Conservation (phyloP, 1,284 basidiomycete genomes). For the Somion occarium region DNA sequence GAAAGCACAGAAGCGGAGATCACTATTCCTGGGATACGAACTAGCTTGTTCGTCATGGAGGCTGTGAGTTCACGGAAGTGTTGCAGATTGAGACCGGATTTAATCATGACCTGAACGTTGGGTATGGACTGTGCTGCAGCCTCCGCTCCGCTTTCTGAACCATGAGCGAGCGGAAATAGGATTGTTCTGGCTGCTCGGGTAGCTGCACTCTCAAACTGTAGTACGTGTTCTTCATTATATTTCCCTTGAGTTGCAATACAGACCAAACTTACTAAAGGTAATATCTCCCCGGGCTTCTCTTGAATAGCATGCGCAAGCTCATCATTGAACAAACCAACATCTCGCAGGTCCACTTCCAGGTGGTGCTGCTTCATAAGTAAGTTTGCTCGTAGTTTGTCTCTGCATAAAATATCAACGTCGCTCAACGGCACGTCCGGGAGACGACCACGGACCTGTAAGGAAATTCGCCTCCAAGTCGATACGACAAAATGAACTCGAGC, state of each 20-base stretch:
- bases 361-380: conserved; percentile 88
- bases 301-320: conserved; percentile 90
- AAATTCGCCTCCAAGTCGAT: conserved; percentile 85
- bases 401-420: conserved; percentile 27
- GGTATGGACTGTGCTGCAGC: conserved; percentile 67
- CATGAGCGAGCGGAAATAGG: conserved; percentile 64
- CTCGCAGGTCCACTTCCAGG: conserved; percentile 89
- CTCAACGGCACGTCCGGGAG: neutral
- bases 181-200: conserved; percentile 79
- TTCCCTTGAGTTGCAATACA: too few species aligned
- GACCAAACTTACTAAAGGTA: conserved; percentile 79
- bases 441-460: conserved; percentile 69
- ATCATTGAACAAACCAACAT: conserved; percentile 90
- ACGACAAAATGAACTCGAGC: conserved; percentile 82
- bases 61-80: conserved; percentile 94
- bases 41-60: conserved; percentile 92
- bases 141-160: conserved; percentile 48
- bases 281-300: conserved; percentile 83
- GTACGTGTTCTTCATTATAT: too few species aligned
- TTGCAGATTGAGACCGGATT: conserved; percentile 86
- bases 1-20: conserved; percentile 95
- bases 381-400: conserved; percentile 89
- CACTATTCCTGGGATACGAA: conserved; percentile 96
- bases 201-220: conserved; percentile 85
- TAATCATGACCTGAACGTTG: conserved; percentile 86